These are phyloP conservation scores for Platanus orientalis DNA, from an alignment of 164 flowering plant species.

Conservation along the genomic window DNA sequence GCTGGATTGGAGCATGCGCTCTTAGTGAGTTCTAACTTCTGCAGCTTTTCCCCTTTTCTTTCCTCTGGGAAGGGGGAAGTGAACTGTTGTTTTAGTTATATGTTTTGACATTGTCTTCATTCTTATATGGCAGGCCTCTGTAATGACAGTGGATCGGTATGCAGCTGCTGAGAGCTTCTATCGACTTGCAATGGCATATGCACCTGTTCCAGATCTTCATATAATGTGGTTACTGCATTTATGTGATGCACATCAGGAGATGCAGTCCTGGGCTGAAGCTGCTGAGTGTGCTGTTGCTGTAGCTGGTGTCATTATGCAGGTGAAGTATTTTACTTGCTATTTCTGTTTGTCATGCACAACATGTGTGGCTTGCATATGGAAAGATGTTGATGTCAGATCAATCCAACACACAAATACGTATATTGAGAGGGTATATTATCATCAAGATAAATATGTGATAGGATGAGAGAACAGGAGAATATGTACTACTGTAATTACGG, in stretches of 20 bases:
- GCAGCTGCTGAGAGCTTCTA: constrained; percentile 95
- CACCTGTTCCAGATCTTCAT: constrained; percentile 99
- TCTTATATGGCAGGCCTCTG: constrained; percentile 49
- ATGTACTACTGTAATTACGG: too few relatives aligned
- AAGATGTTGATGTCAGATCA: not conserved
- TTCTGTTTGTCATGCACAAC: not conserved
- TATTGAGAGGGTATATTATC: too few relatives aligned
- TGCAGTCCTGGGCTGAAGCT: constrained; percentile 99
- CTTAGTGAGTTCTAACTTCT: constrained; percentile 42
- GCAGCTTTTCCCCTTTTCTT: not conserved
- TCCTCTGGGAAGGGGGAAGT: not conserved
- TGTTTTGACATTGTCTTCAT: constrained; percentile 4
- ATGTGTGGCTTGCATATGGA: not conserved
- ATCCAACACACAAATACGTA: not conserved
- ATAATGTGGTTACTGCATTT: constrained; percentile 98
- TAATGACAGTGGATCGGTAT: constrained; percentile 84
- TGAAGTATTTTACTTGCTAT: constrained; percentile 11
- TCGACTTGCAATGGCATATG: constrained; percentile 94
- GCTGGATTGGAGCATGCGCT: constrained; percentile 96
- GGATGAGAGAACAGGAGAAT: too few relatives aligned
- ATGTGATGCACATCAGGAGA: constrained; percentile 99
- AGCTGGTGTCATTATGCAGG: constrained; percentile 99
- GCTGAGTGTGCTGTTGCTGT: constrained; percentile 99
- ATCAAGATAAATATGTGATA: too few relatives aligned
- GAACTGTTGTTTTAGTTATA: not conserved